Base-by-base conservation (phyloP, 441 rosid species). In the Adansonia gregorii region DNA sequence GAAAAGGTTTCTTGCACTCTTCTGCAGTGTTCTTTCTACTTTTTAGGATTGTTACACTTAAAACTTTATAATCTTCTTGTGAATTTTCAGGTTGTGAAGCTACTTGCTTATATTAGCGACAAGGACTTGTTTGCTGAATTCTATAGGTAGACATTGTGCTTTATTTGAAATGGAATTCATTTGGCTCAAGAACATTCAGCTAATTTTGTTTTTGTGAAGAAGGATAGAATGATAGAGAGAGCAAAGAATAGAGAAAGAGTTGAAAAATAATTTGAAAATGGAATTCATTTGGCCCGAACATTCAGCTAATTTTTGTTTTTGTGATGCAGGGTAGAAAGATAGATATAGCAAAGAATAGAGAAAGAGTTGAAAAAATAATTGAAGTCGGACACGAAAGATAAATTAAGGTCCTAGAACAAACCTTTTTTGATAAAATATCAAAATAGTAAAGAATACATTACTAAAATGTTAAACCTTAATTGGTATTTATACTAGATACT, bases 81-180 rank as follows among this genome's bases (percentile, higher is more conserved):
- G 22, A 35, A 17, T 65, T 17, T 68, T 24, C 83, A 87, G 89
- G 84, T 80, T 17, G 89, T 86, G 55, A 86, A 82, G 81, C 85
- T 86, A 78, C 89, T 86, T 78, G 88, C 90, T 2, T 87, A 85
- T 68, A 87, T 87, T 15, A 75, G 85, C 66, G 88, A 85, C 78
- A 87, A 87, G 60, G 90, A 87, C 75, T 74, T 87, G 45, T 87
- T 87, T 45, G 88, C 86, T 0, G 90, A 87, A 73, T 85, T 85
- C 79, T 87, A 85, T 35, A 77, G 90, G 95, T 91, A 71, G 58
- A n/a, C 51, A 20, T 45, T 46, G 8, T 58, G 4, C 20, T 48
- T n/a, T 48, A 43, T 27, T 60, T 52, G 35, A 67, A 46, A 61
- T 35, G 56, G 31, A 54, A 52, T 22, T 22, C 24, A 51, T 60